A percentile compares a stretch with the other conserved stretches of the same genome.
Evolutionary conservation across 108 stramenopile species (phyloP).

Genomic region (Schizochytrium sp.): DNA sequence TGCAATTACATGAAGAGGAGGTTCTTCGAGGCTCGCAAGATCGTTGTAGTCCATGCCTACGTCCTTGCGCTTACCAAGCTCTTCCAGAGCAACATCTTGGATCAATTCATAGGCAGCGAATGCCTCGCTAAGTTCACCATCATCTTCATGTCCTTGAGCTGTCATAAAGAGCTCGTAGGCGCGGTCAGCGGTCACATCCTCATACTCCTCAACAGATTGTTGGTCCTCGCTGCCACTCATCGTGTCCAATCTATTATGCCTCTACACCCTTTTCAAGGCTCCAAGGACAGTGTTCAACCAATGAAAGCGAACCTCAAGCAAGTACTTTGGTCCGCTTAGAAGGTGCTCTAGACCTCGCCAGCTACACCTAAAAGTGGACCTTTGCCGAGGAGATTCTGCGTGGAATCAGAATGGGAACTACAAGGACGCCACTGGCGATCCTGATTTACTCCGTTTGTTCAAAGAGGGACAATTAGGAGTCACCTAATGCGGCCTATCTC

Average conservation of each 20-base stretch:
- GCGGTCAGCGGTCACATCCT: background rate
- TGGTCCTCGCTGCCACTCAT: background rate
- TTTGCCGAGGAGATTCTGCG: too few relatives aligned
- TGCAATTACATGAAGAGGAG: background rate
- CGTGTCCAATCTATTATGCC: background rate
- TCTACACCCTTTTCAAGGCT: background rate
- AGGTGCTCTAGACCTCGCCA: too few relatives aligned
- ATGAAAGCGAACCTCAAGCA: too few relatives aligned
- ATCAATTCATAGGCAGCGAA: background rate
- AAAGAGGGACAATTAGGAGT: too few relatives aligned
- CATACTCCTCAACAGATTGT: background rate
- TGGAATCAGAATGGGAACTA: too few relatives aligned
- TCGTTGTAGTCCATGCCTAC: background rate
- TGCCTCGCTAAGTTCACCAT: background rate
- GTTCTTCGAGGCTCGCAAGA: background rate
- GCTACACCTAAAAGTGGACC: too few relatives aligned
- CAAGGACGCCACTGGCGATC: too few relatives aligned
- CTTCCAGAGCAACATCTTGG: background rate
- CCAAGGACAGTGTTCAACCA: too few relatives aligned
- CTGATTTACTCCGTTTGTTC: too few relatives aligned
- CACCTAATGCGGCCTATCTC: too few relatives aligned
- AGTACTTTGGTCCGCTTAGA: too few relatives aligned
- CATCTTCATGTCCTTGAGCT: background rate
- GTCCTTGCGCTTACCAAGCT: background rate
- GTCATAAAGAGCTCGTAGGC: constrained; percentile 7